Percentiles rank a stretch among this genome's conserved stretches.
Evolutionary conservation across 2,329 filamentous ascomycete species (phyloP).

Genomic region (Penicillium sp.): DNA sequence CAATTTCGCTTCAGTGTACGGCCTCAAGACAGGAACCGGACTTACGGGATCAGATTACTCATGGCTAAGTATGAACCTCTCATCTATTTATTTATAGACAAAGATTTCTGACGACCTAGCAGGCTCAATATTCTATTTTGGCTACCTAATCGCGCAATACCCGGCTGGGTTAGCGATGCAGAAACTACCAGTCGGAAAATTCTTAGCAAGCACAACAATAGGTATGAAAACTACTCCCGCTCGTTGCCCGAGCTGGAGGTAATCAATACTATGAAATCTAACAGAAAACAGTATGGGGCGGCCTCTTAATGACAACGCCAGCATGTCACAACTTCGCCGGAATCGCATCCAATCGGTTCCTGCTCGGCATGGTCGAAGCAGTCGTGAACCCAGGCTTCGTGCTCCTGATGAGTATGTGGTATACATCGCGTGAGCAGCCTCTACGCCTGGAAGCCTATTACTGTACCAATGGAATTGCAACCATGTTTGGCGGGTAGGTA

Average conservation of each 20-base stretch:
- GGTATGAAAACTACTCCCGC: constrained; percentile 6
- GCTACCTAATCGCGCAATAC: constrained; percentile 49
- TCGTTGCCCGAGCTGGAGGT: too few relatives aligned
- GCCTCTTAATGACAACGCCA: constrained; percentile 46
- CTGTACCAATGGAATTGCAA: constrained; percentile 60
- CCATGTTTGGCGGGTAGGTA: constrained; percentile 57
- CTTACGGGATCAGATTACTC: constrained; percentile 28
- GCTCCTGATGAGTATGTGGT: constrained; percentile 55
- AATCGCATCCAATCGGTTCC: constrained; percentile 46
- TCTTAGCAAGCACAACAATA: constrained; percentile 43
- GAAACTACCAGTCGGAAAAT: constrained; percentile 48
- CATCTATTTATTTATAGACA: too few relatives aligned
- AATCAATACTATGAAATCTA: not conserved
- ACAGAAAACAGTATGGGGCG: constrained; percentile 40
- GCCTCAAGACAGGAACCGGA: constrained; percentile 29
- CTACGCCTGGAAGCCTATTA: constrained; percentile 58
- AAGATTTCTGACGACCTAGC: not conserved
- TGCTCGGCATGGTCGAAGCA: constrained; percentile 51
- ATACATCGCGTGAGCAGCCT: constrained; percentile 49
- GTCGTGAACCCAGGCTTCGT: constrained; percentile 53
- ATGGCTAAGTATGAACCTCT: constrained; percentile 21
- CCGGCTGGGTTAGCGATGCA: constrained; percentile 48
- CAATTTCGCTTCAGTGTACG: constrained; percentile 34
- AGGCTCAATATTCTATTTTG: constrained; percentile 53
- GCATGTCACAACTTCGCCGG: constrained; percentile 46